Evolutionary conservation across 2,329 filamentous ascomycete species (phyloP).

Genomic region (Fusarium sp.): DNA sequence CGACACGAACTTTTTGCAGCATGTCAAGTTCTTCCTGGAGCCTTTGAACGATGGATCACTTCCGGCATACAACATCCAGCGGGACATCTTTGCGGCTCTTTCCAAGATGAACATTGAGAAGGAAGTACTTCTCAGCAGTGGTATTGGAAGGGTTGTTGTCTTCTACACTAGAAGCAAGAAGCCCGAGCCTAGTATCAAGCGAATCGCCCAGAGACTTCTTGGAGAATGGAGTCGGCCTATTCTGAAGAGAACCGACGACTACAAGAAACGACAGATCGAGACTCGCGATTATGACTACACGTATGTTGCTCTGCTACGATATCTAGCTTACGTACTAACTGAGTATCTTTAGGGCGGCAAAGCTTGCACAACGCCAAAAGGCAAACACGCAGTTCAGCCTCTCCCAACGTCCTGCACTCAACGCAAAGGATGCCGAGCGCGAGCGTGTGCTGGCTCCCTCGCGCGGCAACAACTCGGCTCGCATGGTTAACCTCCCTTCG

Average conservation of each 20-base stretch:
- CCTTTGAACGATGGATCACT: conserved; percentile 93
- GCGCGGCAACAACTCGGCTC: conserved; percentile 65
- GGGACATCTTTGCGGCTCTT: conserved; percentile 87
- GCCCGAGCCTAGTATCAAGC: conserved; percentile 88
- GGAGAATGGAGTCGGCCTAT: conserved; percentile 97
- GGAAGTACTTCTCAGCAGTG: conserved; percentile 87
- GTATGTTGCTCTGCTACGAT: conserved; percentile 53
- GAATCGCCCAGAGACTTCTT: conserved; percentile 90
- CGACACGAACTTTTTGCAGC: conserved; percentile 93
- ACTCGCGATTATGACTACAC: conserved; percentile 72
- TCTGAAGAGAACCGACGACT: conserved; percentile 91
- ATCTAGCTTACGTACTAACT: conserved; percentile 23
- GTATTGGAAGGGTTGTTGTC: conserved; percentile 94
- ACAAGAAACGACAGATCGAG: conserved; percentile 81
- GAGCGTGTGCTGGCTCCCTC: conserved; percentile 69
- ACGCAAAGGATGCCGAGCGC: conserved; percentile 62
- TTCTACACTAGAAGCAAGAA: conserved; percentile 98
- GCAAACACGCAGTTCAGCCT: conserved; percentile 62
- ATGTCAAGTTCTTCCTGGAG: conserved; percentile 97
- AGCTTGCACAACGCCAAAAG: conserved; percentile 62
- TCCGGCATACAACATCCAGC: conserved; percentile 96
- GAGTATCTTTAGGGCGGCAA: conserved; percentile 59
- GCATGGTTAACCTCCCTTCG: conserved; percentile 63
- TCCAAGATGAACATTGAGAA: conserved; percentile 88
- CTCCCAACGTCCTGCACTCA: conserved; percentile 60